Base-by-base conservation (phyloP, 306 rosid genomes). In the Cucumis cinereus region DNA sequence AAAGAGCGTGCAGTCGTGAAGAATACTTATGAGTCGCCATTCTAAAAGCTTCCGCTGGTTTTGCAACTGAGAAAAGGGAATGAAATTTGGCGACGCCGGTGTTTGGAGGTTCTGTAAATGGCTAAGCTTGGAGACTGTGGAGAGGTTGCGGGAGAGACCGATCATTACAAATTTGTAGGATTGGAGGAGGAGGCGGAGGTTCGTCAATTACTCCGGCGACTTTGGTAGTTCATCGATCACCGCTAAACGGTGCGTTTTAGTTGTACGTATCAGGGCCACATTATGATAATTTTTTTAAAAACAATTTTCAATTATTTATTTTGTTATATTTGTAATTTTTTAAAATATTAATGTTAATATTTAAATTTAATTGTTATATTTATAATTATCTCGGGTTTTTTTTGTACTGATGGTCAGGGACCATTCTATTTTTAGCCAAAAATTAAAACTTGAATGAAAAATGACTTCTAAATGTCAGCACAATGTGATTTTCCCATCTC, bases 21-120 rank as follows among this genome's bases (percentile, higher is more conserved):
- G 85, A 70, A 79, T 23, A 26, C 81, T 40, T 10, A 87, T 77
- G 26, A 89, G 56, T 35, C 80, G 80, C 28, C 57, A 69, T 79
- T 90, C 89, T 72, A 90, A 11, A 36, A 80, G 75, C 74, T 83
- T 88, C 77, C 68, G 80, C 30, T 72, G 62, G 35, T 69, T 82
- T 53, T 81, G 81, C 59, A 35, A 60, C 59, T 66, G 76, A 11
- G 84, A 80, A 15, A 77, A 52, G 17, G 78, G 83, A 10, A 20
- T 3, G 70, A 54, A 78, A 24, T 66, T 14, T 17, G 38, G 62
- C 36, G 82, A 1, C 24, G 76, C 52, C 3, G 19, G 80, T 6
- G 75, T 59, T 13, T 68, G 79, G 33, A 30, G 59, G 56, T 16
- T 63, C 2, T 24, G 74, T 19, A 77, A 61, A 56, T 35, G 36